Evolutionary conservation across 1,284 basidiomycete species (phyloP).

Genomic region (Austroboletus rostrupii): DNA sequence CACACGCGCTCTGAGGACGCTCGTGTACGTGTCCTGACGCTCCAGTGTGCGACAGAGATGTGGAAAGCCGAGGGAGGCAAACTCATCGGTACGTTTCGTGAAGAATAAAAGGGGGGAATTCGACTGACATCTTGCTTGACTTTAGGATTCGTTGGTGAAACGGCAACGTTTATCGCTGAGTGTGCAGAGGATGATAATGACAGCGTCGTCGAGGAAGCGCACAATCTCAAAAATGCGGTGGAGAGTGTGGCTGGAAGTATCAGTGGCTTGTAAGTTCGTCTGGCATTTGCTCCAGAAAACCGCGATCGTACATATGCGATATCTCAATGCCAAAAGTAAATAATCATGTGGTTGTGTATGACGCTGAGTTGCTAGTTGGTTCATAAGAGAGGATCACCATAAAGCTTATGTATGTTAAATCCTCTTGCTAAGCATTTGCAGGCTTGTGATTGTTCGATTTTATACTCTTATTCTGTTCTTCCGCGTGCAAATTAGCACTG

Average conservation of each 20-base stretch:
- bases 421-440: no score
- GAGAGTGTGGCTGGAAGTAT: conserved; percentile 69
- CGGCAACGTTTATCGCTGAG: conserved; percentile 79
- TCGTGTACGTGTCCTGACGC: conserved; percentile 62
- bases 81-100: conserved; percentile 55
- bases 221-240: conserved; percentile 61
- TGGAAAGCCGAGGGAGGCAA: conserved; percentile 80
- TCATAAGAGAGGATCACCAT: no score
- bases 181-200: conserved; percentile 82
- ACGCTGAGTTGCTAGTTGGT: no score
- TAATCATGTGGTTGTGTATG: no score
- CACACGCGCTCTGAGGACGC: conserved; percentile 80
- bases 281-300: background rate
- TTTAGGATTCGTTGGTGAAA: conserved; percentile 69
- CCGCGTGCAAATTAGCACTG: no score
- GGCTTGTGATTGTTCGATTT: no score
- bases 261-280: conserved; percentile 38
- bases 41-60: conserved; percentile 65
- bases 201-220: conserved; percentile 63
- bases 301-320: background rate
- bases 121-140: background rate
- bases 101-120: background rate
- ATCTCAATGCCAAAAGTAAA: background rate
- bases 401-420: no score
- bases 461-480: no score